phyloP scores from a whole-genome alignment of 768 basidiomycete species.

The Rubroboletus satanas region DNA sequence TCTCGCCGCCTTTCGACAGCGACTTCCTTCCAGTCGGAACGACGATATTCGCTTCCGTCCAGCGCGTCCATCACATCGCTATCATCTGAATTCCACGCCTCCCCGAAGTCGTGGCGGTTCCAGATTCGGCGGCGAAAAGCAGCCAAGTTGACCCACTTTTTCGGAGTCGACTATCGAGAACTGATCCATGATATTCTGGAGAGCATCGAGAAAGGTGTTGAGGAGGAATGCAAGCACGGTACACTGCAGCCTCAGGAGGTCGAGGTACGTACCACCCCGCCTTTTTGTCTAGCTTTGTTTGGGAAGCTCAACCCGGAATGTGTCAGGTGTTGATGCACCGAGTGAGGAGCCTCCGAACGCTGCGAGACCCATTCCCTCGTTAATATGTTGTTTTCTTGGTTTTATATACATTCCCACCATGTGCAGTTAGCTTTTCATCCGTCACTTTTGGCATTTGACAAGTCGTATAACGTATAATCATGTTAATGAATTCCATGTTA shows the following conservation, averaged over 20 bases:
- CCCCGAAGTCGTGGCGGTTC: constrained; percentile 46
- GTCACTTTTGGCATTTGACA: constrained; percentile 3
- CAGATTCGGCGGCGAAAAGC: constrained; percentile 69
- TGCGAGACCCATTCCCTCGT: constrained; percentile 14
- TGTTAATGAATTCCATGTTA: constrained; percentile 20
- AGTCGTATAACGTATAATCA: constrained; percentile 14
- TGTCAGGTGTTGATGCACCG: constrained; percentile 46
- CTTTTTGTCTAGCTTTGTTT: neutral
- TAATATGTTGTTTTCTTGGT: constrained; percentile 7
- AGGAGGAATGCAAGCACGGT: constrained; percentile 64
- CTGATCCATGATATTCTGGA: constrained; percentile 74
- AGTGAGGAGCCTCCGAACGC: constrained; percentile 28
- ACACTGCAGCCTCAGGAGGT: constrained; percentile 64
- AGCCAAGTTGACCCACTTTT: constrained; percentile 83
- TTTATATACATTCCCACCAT: neutral
- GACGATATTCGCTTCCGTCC: constrained; percentile 66
- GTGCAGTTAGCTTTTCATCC: neutral
- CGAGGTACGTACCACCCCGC: constrained; percentile 47
- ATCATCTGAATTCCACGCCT: constrained; percentile 44
- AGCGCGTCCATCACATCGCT: constrained; percentile 60
- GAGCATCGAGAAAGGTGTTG: constrained; percentile 72
- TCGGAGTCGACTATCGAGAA: constrained; percentile 81
- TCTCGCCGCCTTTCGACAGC: constrained; percentile 32
- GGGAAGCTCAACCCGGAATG: constrained; percentile 9
- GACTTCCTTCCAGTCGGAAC: constrained; percentile 51